Evolutionary conservation across 2,329 filamentous ascomycete genomes (phyloP), one percentile per base, ranked within the genome.

Genomic region (Neonectria sp.): DNA sequence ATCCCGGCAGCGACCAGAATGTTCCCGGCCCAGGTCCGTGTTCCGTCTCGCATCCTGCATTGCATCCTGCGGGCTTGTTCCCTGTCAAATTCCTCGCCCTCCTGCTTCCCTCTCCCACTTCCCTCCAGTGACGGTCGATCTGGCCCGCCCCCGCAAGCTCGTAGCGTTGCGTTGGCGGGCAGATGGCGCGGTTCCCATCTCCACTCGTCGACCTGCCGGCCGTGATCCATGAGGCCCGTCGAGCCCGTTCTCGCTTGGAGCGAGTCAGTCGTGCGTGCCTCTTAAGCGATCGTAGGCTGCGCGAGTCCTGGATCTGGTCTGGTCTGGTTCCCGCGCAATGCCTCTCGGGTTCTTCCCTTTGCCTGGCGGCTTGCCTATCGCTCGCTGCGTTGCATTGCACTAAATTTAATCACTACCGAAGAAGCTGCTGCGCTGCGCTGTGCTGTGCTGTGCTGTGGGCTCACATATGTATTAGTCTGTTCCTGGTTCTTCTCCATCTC

Each of bases 101-200:
- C 33, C 21, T 21, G 21, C 21, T 21, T 21, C 21, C 21, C 37
- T 51, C 48, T 60, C 52, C 29, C 48, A 33, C 49, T 55, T 29
- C 24, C 49, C 58, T 55, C 59, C 61, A 68, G 60, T 65, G 56
- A 66, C 55, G 46, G 55, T 53, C 55, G 63, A 65, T 64, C 72
- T 75, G 72, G 73, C 69, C 73, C 73, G 68, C 73, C 73, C 73
- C 73, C 73, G 73, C 74, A 76, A 75, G 72, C 68, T 74, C 43
- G 61, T 67, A 60, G 68, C 68, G 57, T 65, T 65, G 63, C 46
- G 57, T 58, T 63, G 64, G 51, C 62, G 52, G 40, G 56, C 56
- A 55, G 17, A 69, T 71, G 70, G 68, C 70, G 68, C 68, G 40
- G 60, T 61, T 17, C 17, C 12, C 46, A 60, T 65, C 59, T 65